Base-by-base conservation (phyloP, 1,139 yeast genomes). In the Scheffersomyces insectosa region DNA sequence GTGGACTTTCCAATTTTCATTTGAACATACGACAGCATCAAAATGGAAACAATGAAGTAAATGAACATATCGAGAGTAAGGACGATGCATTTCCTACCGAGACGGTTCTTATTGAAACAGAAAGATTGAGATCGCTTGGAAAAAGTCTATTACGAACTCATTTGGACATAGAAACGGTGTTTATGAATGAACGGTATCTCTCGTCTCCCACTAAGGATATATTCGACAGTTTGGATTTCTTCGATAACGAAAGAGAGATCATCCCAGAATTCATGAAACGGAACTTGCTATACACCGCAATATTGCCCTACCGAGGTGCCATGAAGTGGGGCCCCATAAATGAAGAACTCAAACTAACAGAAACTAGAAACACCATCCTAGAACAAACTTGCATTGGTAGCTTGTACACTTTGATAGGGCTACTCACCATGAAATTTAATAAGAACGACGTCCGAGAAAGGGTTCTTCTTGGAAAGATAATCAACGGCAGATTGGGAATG, bases 361-460 rank as follows among this genome's bases (percentile, higher is more conserved):
- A 32, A 5, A 47, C 43, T 34, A 46, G 50, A 37, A 28, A 37
- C 5, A 42, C 37, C 20, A 58, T 72, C 2, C 47, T 51, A 23
- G 63, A 65, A 23, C 48, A 54, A 9, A 58, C 76, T 0, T 47
- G 63, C 27, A 54, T 72, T 5, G 75, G 71, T 5, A 63, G 74
- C 38, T 73, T 74, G 44, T 67, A 67, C 47, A 66, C 75, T 3
- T 52, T 74, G 63, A 48, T 73, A 6, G 79, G 79, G 1, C 28
- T 74, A 16, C 43, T 72, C 10, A 51, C 57, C n/a, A 42, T 57
- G 7, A 72, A 68, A 45, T 67, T 55, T 42, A 68, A 65, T 11
- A 54, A 54, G 23, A 51, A 54, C 10, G 43, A 44, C 9, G 60
- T 64, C 3, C 50, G 54, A 3, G 60, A 63, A n/a, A 48, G 56